These are phyloP conservation scores for Mucor ambiguus DNA, from an alignment of 371 early-diverging fungal species.

Conservation along the genomic window DNA sequence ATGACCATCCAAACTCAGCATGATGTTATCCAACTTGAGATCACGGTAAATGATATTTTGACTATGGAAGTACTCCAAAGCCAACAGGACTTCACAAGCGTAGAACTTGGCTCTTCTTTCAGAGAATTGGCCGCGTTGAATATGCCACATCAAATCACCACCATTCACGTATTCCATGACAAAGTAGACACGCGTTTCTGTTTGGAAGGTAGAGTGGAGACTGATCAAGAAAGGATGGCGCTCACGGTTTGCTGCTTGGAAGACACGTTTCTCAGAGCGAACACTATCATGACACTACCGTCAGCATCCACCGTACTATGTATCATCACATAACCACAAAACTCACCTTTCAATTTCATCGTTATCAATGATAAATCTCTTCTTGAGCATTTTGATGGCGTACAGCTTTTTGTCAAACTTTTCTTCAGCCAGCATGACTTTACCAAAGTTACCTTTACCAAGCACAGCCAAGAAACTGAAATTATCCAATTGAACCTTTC, in stretches of 20 bases:
- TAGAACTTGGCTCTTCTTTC: conserved; percentile 95
- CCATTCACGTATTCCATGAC: conserved; percentile 99
- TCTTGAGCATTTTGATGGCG: conserved; percentile 98
- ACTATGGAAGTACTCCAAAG: conserved; percentile 94
- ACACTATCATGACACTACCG: conserved; percentile 50
- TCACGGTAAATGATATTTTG: conserved; percentile 97
- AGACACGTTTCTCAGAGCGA: conserved; percentile 91
- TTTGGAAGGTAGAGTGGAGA: conserved; percentile 96
- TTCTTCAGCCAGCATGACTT: conserved; percentile 96
- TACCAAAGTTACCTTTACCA: conserved; percentile 98
- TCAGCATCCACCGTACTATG: background rate
- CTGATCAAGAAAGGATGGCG: conserved; percentile 97
- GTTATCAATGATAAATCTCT: conserved; percentile 89
- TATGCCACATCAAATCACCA: conserved; percentile 99
- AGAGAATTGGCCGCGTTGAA: conserved; percentile 84
- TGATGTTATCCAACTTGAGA: conserved; percentile 98
- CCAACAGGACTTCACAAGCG: conserved; percentile 94
- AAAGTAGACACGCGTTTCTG: conserved; percentile 91
- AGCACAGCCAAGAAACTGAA: conserved; percentile 93
- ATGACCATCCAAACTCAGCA: conserved; percentile 92
- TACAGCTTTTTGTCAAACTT: conserved; percentile 75
- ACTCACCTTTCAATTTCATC: conserved; percentile 85
- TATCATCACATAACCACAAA: background rate
- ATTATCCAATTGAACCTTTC: conserved; percentile 65
- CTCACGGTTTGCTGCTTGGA: conserved; percentile 83